Conservation (phyloP, 2,329 filamentous ascomycete species). For the Trichoderma sp. region DNA sequence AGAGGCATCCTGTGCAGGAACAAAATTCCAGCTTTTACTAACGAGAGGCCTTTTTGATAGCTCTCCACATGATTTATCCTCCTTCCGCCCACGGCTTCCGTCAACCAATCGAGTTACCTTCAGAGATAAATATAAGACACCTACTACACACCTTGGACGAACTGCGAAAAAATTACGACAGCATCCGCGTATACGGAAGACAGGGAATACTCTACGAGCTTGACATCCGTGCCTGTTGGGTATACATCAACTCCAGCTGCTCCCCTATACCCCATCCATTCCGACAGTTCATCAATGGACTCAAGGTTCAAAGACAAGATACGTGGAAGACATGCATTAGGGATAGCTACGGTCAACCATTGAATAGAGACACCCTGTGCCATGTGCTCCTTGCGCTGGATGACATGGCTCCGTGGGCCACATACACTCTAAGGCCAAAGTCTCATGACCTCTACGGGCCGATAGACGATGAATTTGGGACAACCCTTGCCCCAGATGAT, state of each 20-base stretch:
- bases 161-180: background rate
- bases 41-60: background rate
- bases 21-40: background rate
- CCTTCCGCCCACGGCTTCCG: background rate
- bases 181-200: background rate
- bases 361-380: background rate
- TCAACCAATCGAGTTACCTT: background rate
- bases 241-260: background rate
- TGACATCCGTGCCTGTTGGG: background rate
- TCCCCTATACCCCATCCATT: background rate
- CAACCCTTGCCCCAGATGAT: background rate
- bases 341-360: background rate
- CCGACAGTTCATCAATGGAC: slow-evolving; percentile 8
- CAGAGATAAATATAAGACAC: background rate
- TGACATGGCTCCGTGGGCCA: background rate
- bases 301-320: background rate
- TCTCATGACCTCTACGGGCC: too few relatives aligned
- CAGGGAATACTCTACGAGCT: slow-evolving; percentile 1
- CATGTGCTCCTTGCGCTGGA: background rate
- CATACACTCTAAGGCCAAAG: background rate
- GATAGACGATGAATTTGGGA: background rate
- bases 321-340: background rate
- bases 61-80: background rate
- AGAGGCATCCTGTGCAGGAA: background rate
- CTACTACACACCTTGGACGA: background rate